phyloP scores from a whole-genome alignment of 2,329 filamentous ascomycete species.

The Neopestalotiopsis sp. region DNA sequence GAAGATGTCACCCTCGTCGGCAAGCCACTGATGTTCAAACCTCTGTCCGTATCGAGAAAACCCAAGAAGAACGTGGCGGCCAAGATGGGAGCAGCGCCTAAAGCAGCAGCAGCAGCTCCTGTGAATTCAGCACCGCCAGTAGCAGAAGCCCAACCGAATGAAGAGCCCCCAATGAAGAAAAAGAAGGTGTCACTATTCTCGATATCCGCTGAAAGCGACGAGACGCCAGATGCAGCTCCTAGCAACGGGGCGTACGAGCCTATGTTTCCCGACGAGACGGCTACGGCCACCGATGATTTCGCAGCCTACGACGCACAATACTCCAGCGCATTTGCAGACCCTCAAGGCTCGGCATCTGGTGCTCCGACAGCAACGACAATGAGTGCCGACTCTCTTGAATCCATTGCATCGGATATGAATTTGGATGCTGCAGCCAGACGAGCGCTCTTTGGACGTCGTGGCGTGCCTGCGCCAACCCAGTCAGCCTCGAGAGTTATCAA shows the following conservation, averaged over 20 bases:
- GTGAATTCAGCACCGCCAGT: constrained; percentile 25
- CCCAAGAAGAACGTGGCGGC: constrained; percentile 70
- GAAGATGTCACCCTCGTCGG: constrained; percentile 72
- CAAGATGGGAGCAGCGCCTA: constrained; percentile 29
- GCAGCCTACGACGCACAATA: constrained; percentile 39
- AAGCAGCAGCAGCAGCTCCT: constrained; percentile 17
- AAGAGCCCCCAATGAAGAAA: constrained; percentile 43
- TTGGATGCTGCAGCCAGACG: constrained; percentile 77
- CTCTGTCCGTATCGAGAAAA: constrained; percentile 81
- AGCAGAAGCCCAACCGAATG: constrained; percentile 24
- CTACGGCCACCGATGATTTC: constrained; percentile 37
- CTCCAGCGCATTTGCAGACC: constrained; percentile 32
- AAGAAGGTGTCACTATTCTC: constrained; percentile 76
- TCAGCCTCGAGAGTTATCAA: constrained; percentile 74
- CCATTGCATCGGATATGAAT: constrained; percentile 78
- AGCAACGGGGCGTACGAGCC: constrained; percentile 52
- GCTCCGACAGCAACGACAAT: constrained; percentile 14
- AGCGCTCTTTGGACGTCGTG: constrained; percentile 81
- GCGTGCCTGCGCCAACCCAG: constrained; percentile 39
- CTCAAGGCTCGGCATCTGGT: constrained; percentile 28
- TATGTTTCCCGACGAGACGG: constrained; percentile 47
- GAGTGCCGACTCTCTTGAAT: constrained; percentile 62
- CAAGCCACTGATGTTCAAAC: constrained; percentile 87
- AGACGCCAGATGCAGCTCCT: constrained; percentile 24
- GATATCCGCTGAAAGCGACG: constrained; percentile 49